phyloP scores from a whole-genome alignment of 495 filamentous ascomycete species.

The Lineolata rhizophorae region DNA sequence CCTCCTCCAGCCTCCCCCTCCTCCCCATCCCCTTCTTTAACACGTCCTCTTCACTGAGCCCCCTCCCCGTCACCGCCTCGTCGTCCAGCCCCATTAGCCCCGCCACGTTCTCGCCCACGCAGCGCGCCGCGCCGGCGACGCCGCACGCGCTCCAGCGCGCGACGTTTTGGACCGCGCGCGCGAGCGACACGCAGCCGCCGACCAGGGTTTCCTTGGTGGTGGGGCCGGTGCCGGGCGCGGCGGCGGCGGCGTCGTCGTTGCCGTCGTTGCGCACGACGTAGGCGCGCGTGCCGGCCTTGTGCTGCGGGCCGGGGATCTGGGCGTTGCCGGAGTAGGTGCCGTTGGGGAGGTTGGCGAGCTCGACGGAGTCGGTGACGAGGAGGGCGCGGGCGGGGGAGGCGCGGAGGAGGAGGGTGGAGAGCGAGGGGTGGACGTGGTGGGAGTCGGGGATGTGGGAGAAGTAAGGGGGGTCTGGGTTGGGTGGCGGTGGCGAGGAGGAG shows the following conservation, averaged over 20 bases:
- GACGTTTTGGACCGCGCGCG: constrained; percentile 23
- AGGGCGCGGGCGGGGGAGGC: constrained; percentile 31
- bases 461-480: constrained; percentile 23
- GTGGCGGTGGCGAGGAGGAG: constrained; percentile 8
- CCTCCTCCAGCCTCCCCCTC: constrained; percentile 21
- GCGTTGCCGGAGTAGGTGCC: constrained; percentile 29
- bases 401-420: constrained; percentile 36
- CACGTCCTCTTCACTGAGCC: constrained; percentile 24
- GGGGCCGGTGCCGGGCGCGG: constrained; percentile 1
- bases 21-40: no score
- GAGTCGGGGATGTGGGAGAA: constrained; percentile 41
- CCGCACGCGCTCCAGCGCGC: constrained; percentile 22
- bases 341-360: constrained; percentile 30
- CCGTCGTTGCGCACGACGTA: constrained; percentile 23
- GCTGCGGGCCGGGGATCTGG: constrained; percentile 21
- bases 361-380: constrained; percentile 39
- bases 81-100: constrained; percentile 22
- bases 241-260: constrained; percentile 13
- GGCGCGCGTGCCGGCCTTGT: constrained; percentile 18
- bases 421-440: constrained; percentile 37
- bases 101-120: constrained; percentile 26
- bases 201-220: constrained; percentile 18
- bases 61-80: constrained; percentile 19
- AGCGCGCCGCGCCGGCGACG: constrained; percentile 23
- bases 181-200: constrained; percentile 21